These are phyloP conservation scores for Rhizopogon salebrosus DNA, from an alignment of 768 basidiomycete genomes.

Conservation along the genomic window DNA sequence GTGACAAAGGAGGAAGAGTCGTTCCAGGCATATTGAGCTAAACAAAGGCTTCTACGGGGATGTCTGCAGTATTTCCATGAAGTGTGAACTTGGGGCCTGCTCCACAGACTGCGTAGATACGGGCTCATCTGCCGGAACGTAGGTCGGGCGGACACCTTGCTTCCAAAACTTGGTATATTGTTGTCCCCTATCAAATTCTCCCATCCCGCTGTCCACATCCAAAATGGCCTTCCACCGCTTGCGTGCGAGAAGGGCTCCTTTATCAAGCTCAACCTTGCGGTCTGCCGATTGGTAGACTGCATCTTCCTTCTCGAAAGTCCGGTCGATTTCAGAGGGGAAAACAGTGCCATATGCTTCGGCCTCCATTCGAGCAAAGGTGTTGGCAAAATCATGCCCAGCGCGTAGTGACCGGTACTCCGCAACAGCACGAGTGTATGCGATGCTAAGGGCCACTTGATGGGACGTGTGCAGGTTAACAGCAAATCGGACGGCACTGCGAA, in stretches of 20 bases:
- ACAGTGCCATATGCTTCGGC: slow-evolving; percentile 69
- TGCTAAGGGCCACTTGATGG: slow-evolving; percentile 59
- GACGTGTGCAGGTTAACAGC: slow-evolving; percentile 70
- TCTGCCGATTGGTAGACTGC: slow-evolving; percentile 56
- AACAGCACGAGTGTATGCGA: slow-evolving; percentile 77
- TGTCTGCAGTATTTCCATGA: slow-evolving; percentile 4
- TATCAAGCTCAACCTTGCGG: slow-evolving; percentile 48
- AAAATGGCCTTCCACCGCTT: slow-evolving; percentile 77
- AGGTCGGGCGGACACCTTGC: slow-evolving; percentile 61
- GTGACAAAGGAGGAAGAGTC: no score
- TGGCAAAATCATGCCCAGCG: slow-evolving; percentile 76
- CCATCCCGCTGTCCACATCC: slow-evolving; percentile 33
- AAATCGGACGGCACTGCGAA: slow-evolving; percentile 68
- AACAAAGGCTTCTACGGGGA: no score
- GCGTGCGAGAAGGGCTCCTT: slow-evolving; percentile 56
- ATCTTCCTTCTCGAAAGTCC: slow-evolving; percentile 57
- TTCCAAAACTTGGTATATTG: slow-evolving; percentile 72
- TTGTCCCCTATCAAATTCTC: slow-evolving; percentile 65
- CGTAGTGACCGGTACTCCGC: slow-evolving; percentile 87
- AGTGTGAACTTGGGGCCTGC: slow-evolving; percentile 8
- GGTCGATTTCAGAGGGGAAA: slow-evolving; percentile 61
- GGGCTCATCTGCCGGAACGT: slow-evolving; percentile 49
- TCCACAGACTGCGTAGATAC: slow-evolving; percentile 10
- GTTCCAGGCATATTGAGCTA: no score
- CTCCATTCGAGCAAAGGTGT: slow-evolving; percentile 72